Conservation (phyloP, 306 rosid genomes). For the Rosa rugosa region DNA sequence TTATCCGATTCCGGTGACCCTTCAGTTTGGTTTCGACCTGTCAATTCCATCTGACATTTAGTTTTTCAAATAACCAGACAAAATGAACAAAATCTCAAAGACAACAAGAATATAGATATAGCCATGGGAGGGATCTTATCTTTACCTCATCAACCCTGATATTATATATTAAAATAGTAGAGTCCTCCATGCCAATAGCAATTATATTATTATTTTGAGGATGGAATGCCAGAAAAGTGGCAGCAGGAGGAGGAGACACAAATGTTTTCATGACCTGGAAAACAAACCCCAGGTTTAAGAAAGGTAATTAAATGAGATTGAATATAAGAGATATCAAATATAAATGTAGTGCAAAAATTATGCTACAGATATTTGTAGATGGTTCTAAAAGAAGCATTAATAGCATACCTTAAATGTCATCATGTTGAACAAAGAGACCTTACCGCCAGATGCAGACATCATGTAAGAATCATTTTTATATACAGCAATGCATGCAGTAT, state of each 20-base stretch:
- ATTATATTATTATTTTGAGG: conserved; percentile 49
- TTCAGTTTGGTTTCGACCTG: conserved; percentile 45
- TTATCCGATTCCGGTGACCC: conserved; percentile 49
- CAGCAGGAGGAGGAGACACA: conserved; percentile 47
- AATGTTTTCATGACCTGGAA: conserved; percentile 48
- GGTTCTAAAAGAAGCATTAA: neutral
- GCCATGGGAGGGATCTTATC: neutral
- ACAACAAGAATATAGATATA: conserved; percentile 5
- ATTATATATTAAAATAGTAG: conserved; percentile 43
- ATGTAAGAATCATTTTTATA: conserved; percentile 47
- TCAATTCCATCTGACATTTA: conserved; percentile 14
- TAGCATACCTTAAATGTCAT: conserved; percentile 48
- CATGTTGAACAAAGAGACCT: conserved; percentile 47
- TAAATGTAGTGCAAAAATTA: neutral
- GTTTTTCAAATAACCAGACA: conserved; percentile 8
- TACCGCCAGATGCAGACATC: conserved; percentile 53
- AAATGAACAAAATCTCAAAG: neutral
- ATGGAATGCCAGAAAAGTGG: conserved; percentile 48
- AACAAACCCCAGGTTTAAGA: conserved; percentile 2
- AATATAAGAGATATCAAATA: neutral
- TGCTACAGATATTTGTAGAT: neutral
- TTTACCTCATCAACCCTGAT: conserved; percentile 50
- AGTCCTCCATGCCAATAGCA: conserved; percentile 53
- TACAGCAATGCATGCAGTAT: conserved; percentile 47
- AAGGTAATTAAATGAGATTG: neutral